A percentile compares a stretch with the other conserved stretches of the same genome.
These are phyloP conservation scores for Ustilago tritici DNA, from an alignment of 1,284 basidiomycete species.

Conservation along the genomic window DNA sequence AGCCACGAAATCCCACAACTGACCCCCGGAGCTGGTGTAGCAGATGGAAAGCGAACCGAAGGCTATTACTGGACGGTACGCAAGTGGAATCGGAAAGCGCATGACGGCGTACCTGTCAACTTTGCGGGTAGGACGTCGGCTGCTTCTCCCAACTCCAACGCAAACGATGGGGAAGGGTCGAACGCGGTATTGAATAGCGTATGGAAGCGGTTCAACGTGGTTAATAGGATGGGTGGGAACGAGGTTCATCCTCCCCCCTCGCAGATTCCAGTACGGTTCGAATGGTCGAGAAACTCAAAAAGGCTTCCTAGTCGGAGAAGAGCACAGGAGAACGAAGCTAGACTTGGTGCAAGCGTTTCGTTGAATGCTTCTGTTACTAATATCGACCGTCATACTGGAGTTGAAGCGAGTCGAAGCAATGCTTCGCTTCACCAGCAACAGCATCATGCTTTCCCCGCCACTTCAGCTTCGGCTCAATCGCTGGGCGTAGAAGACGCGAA, in stretches of 20 bases:
- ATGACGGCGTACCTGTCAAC: conserved; percentile 28
- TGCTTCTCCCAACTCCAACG: conserved; percentile 4
- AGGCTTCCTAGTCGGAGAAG: conserved; percentile 9
- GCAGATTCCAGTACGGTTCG: conserved; percentile 59
- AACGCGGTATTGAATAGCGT: conserved; percentile 58
- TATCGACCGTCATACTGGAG: conserved; percentile 20
- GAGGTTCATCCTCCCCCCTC: conserved; percentile 52
- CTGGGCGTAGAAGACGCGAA: conserved; percentile 16
- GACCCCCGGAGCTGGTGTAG: conserved; percentile 49
- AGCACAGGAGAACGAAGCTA: conserved; percentile 26
- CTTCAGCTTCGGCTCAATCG: conserved; percentile 29
- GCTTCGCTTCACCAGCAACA: conserved; percentile 12
- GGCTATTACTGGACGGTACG: conserved; percentile 65
- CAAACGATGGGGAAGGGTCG: conserved; percentile 17
- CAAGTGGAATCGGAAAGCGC: conserved; percentile 52
- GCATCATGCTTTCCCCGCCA: conserved; percentile 9
- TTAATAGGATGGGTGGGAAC: conserved; percentile 52
- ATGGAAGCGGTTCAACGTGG: conserved; percentile 58
- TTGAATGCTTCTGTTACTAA: conserved; percentile 41
- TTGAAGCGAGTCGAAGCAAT: conserved; percentile 30
- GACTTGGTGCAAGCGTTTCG: conserved; percentile 33
- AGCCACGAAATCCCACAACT: conserved; percentile 45
- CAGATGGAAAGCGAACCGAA: conserved; percentile 48
- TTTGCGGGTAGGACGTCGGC: conserved; percentile 13
- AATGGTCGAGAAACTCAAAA: conserved; percentile 61